Evolutionary conservation across 2,329 filamentous ascomycete genomes (phyloP), one percentile per base, ranked within the genome.

Genomic region (Fusarium concolor): DNA sequence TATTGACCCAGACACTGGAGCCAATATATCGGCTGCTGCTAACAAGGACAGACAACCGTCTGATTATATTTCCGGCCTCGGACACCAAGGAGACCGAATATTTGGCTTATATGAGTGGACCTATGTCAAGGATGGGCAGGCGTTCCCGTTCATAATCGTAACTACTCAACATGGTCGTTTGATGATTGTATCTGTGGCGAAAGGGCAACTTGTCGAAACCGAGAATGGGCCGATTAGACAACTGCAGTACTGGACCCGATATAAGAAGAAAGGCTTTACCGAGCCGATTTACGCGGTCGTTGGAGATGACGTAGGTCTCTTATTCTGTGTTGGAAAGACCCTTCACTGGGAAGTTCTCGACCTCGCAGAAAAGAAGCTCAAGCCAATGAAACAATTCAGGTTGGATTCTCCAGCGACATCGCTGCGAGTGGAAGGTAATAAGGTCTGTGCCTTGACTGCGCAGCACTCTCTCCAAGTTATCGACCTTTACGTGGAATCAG

Each of bases 21-120:
- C 76, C 7, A 80, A 86, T 56, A 72, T 90, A 2, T 87, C 86
- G 1, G 68, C 73, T 14, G 79, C 87, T 0, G 73, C 76, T 3
- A 80, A 84, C 56, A 83, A 79, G 39, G 77, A 79, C 4, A 79
- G 78, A 17, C 76, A 79, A 6, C 74, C 78, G 1, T 76, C 82
- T 1, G 78, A 83, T 2, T 86, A 84, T 57, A 85, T 90, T 29
- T 83, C 82, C 17, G 85, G 85, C 5, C 79, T 93, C 17, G 86
- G 86, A 2, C 83, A 86, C 43, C 66, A 77, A 1, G 85, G 85
- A 1, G 89, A 91, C 65, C 83, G 82, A 38, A 85, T 94, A 2
- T 82, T 87, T 42, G 83, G 86, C 2, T 76, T 94, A 10, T 76
- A 85, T 2, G 88, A 92, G 63, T 94, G 91, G 91, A 76, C 82